Evolutionary conservation across 352 stramenopile genomes (phyloP).

Genomic region (Phytophthora quininea): DNA sequence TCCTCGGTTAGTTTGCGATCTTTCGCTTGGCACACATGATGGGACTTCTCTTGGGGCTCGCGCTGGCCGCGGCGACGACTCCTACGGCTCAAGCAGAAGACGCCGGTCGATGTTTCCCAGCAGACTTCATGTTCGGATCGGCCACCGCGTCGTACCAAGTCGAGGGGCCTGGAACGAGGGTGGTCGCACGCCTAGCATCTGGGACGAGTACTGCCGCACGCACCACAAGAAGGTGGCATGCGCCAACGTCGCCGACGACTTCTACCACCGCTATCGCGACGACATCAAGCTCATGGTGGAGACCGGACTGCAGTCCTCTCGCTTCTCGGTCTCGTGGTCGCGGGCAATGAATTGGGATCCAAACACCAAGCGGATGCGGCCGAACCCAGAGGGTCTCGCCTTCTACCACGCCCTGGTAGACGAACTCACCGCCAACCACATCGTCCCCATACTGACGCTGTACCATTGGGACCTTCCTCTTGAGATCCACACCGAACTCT

Average conservation of each 20-base stretch:
- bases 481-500: conserved; percentile 80
- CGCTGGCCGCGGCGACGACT: neutral
- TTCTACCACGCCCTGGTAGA: conserved; percentile 96
- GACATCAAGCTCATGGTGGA: conserved; percentile 94
- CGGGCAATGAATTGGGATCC: conserved; percentile 88
- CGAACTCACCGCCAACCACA: conserved; percentile 66
- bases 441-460: conserved; percentile 94
- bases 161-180: conserved; percentile 89
- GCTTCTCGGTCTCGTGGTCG: conserved; percentile 94
- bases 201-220: conserved; percentile 92
- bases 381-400: conserved; percentile 86
- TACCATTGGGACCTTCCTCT: conserved; percentile 97
- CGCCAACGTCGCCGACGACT: conserved; percentile 94
- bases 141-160: conserved; percentile 94
- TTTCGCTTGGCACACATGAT: conserved; percentile 14
- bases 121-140: conserved; percentile 87
- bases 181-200: conserved; percentile 87
- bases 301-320: conserved; percentile 91
- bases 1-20: conserved; percentile 19
- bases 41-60: conserved; percentile 11
- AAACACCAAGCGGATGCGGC: conserved; percentile 49
- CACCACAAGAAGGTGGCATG: conserved; percentile 71
- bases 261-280: conserved; percentile 89
- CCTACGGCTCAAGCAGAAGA: conserved; percentile 13
- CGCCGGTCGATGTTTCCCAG: conserved; percentile 55